phyloP scores from a whole-genome alignment of 2,329 filamentous ascomycete species.

The Xylaria sp. region DNA sequence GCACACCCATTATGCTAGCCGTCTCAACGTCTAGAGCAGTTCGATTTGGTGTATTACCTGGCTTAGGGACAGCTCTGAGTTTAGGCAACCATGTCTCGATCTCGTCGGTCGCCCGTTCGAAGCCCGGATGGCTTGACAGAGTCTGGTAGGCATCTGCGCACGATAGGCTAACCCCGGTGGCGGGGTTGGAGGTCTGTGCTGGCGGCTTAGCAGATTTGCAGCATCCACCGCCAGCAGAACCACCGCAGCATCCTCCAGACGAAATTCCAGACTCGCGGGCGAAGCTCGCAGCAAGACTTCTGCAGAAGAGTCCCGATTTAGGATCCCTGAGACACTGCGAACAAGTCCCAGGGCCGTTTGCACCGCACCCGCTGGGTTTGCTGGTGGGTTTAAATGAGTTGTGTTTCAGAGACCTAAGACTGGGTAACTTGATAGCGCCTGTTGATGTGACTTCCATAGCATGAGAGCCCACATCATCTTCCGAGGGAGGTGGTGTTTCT shows the following conservation, averaged over 20 bases:
- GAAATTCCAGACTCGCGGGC: slow-evolving; percentile 46
- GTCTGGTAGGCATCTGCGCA: slow-evolving; percentile 82
- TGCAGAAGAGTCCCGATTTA: slow-evolving; percentile 82
- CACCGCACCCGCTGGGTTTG: slow-evolving; percentile 55
- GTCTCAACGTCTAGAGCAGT: slow-evolving; percentile 79
- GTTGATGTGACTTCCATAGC: slow-evolving; percentile 66
- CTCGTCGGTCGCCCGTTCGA: slow-evolving; percentile 74
- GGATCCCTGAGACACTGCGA: slow-evolving; percentile 79
- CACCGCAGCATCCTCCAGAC: slow-evolving; percentile 65
- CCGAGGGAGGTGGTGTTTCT: slow-evolving; percentile 64
- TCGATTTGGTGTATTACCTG: slow-evolving; percentile 47
- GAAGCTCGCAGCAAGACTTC: slow-evolving; percentile 74
- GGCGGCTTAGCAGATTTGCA: slow-evolving; percentile 57
- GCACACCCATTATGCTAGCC: slow-evolving; percentile 83
- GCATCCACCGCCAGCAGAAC: slow-evolving; percentile 64
- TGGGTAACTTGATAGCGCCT: slow-evolving; percentile 65
- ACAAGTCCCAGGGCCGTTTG: slow-evolving; percentile 78
- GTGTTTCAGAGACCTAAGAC: slow-evolving; percentile 43
- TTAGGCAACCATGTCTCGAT: slow-evolving; percentile 78
- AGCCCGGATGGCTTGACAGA: slow-evolving; percentile 76
- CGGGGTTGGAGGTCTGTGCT: slow-evolving; percentile 37
- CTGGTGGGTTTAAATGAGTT: slow-evolving; percentile 34
- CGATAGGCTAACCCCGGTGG: slow-evolving; percentile 63
- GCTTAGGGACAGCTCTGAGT: slow-evolving; percentile 63
- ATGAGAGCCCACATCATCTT: slow-evolving; percentile 63